A percentile compares a stretch with the other conserved stretches of the same genome.
Conservation (phyloP, 805 yeast species). For the Myxozyma kluyveri region DNA sequence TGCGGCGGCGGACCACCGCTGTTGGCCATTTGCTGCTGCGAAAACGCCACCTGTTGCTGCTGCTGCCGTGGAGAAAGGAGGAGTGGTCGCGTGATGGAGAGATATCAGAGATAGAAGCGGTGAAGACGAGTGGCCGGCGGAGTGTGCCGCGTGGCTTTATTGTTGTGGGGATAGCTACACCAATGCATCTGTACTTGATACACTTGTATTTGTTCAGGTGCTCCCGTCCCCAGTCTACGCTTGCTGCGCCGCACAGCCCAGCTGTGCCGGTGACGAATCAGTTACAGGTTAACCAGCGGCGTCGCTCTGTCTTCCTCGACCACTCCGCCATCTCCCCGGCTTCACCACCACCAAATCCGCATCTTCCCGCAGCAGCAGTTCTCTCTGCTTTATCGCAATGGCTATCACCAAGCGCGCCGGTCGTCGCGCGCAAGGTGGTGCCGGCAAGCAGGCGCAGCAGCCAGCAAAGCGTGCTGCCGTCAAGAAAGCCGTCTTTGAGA, state of each 20-base stretch:
- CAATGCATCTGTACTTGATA: too few relatives aligned
- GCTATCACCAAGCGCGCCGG: conserved; percentile 33
- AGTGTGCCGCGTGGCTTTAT: not conserved
- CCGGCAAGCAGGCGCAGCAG: conserved; percentile 34
- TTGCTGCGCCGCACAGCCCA: too few relatives aligned
- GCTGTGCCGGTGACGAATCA: too few relatives aligned
- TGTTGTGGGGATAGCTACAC: not conserved
- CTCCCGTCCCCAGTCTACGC: too few relatives aligned
- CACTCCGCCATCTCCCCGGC: not conserved
- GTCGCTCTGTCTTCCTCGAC: not conserved
- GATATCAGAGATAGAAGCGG: not conserved
- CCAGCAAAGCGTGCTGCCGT: conserved; percentile 49
- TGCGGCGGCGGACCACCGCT: not conserved
- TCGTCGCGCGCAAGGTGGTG: conserved; percentile 24
- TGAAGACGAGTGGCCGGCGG: not conserved
- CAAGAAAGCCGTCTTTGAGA: conserved; percentile 81
- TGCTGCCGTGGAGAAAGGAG: not conserved
- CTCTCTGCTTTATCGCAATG: conserved; percentile 12
- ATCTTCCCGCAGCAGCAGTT: not conserved
- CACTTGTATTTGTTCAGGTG: too few relatives aligned
- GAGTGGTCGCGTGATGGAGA: not conserved
- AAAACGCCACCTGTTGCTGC: too few relatives aligned
- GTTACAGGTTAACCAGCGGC: too few relatives aligned
- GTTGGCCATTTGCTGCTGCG: not conserved
- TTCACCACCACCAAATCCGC: not conserved